Base-by-base conservation (phyloP, 495 filamentous ascomycete genomes). In the Podospora tetraspora region DNA sequence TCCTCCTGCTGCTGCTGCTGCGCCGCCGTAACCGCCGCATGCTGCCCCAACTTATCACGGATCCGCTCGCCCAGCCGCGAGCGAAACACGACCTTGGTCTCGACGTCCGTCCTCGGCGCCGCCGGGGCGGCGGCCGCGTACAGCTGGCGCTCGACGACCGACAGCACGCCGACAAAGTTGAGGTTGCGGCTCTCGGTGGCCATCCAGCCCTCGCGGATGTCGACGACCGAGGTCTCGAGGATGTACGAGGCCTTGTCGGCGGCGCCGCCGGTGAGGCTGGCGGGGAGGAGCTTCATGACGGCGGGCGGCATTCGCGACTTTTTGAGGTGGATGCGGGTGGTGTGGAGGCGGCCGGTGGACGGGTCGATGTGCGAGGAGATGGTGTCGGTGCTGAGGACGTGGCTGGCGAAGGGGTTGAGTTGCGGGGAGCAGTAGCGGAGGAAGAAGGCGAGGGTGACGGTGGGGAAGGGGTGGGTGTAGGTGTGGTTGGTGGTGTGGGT, bases 361-460 rank as follows among this genome's bases (percentile, higher is more conserved):
- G 90, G 87, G 75, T 98, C 94, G 80, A 97, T 86, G 74, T 88
- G 85, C 59, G 92, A 91, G 37, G 90, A 88, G 78, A 99, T 94
- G 75, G 95, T 95, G 82, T 99, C 95, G 78, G 94, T 96, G 56
- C 92, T 96, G 69, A 97, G 87, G 68, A 99, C 95, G 84, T 99
- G 95, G 71, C 86, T 91, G 68, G 91, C 90, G 80, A 97, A 97
- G 12, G 95, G 95, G 78, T 99, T 99, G 19, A 84, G 77, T 65
- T 82, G 79, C 25, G 82, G 82, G 22, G 81, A 82, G 71, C 95
- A 96, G 79, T 99, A 99, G 56, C 95, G 94, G 63, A 99, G 92
- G 84, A 97, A 98, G 86, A 97, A 99, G 80, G 95, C 95, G 70
- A 99, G 90, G 10, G 93, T 94, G 57, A 99, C 95, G 71, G 84